Conservation (phyloP, 139 green algal species). For the Volvox africanus region DNA sequence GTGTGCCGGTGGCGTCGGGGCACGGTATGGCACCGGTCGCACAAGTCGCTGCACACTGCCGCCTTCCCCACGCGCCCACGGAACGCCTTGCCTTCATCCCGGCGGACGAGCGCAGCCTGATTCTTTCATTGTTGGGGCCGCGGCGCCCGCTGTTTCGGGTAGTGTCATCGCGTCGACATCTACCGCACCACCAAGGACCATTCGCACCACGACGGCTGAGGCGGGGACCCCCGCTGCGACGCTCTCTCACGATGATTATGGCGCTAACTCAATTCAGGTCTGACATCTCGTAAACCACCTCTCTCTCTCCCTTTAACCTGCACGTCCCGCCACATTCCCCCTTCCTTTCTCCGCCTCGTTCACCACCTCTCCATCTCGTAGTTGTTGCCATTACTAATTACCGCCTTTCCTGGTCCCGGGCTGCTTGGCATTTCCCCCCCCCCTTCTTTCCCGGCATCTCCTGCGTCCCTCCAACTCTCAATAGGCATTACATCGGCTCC, state of each 20-base stretch:
- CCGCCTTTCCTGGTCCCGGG: no score
- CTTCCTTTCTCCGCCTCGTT: not conserved
- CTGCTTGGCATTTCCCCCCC: not conserved
- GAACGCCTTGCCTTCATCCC: not conserved
- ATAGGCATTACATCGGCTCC: no score
- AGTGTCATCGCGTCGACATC: not conserved
- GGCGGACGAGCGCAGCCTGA: not conserved
- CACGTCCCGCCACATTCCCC: not conserved
- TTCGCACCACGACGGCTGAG: not conserved
- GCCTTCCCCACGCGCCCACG: not conserved
- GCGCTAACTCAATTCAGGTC: constrained; percentile 41
- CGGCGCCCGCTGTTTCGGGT: no score
- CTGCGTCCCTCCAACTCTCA: no score
- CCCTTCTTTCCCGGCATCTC: not conserved
- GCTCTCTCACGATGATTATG: constrained; percentile 32
- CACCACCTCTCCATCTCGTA: no score
- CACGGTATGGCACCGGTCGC: not conserved
- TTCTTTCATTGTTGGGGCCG: not conserved
- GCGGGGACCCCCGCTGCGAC: not conserved
- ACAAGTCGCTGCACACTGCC: not conserved
- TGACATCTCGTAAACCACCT: not conserved
- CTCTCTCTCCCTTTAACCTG: not conserved
- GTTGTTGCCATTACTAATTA: no score
- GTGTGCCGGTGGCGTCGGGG: not conserved
- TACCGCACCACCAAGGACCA: not conserved